Evolutionary conservation across 495 filamentous ascomycete species (phyloP).

Genomic region (Aspergillus hancockii): DNA sequence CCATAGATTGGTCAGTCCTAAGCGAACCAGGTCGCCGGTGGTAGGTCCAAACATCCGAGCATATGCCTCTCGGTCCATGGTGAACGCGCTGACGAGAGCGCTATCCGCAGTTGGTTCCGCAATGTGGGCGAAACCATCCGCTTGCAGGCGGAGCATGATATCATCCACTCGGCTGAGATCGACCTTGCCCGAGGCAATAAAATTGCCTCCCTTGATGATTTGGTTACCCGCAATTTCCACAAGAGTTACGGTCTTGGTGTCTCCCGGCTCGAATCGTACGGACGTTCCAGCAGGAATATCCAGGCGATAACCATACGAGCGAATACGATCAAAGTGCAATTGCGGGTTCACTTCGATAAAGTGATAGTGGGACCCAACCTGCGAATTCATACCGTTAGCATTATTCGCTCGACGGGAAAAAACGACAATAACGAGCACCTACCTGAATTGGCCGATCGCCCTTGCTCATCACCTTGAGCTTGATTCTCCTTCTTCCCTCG

Average conservation of each 20-base stretch:
- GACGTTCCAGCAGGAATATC: constrained; percentile 93
- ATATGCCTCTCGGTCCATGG: constrained; percentile 78
- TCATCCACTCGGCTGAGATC: constrained; percentile 60
- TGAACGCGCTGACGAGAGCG: constrained; percentile 56
- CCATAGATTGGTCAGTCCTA: constrained; percentile 90
- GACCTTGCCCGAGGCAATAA: constrained; percentile 70
- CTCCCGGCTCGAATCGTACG: constrained; percentile 92
- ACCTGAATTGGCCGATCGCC: constrained; percentile 93
- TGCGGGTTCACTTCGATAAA: constrained; percentile 92
- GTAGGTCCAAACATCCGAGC: constrained; percentile 91
- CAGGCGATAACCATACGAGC: constrained; percentile 81
- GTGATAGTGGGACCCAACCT: constrained; percentile 94
- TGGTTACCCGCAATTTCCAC: constrained; percentile 86
- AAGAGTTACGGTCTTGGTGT: constrained; percentile 87
- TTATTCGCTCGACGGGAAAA: not conserved
- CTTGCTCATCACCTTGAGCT: constrained; percentile 75
- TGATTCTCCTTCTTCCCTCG: constrained; percentile 71
- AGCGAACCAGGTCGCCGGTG: constrained; percentile 75
- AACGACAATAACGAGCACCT: constrained; percentile 4
- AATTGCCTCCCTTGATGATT: constrained; percentile 85
- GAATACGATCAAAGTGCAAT: constrained; percentile 86
- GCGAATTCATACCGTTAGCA: constrained; percentile 6
- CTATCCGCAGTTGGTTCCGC: constrained; percentile 62
- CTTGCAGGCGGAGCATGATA: constrained; percentile 65
- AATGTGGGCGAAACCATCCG: constrained; percentile 74